Evolutionary conservation across 2,329 filamentous ascomycete species (phyloP).

Genomic region (Aspergillus sp.): DNA sequence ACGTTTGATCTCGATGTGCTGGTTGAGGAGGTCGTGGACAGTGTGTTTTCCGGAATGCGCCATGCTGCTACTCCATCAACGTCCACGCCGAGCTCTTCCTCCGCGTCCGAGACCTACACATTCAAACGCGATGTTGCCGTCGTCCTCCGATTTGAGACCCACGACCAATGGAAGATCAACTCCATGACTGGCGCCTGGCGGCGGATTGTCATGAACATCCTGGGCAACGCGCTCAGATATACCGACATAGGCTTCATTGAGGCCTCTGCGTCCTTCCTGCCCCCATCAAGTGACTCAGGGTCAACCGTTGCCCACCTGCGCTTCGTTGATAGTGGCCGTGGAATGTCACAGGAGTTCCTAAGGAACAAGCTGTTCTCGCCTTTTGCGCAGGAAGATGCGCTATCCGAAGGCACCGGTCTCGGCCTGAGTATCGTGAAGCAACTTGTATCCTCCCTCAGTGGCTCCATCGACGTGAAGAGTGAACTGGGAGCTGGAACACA

Average conservation of each 20-base stretch:
- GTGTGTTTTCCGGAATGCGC: conserved; percentile 12
- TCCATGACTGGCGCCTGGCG: conserved; percentile 25
- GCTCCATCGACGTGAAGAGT: conserved; percentile 54
- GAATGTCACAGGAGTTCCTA: conserved; percentile 62
- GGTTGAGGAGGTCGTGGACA: conserved; percentile 25
- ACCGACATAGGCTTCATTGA: conserved; percentile 25
- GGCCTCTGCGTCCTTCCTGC: conserved; percentile 17
- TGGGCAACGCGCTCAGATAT: conserved; percentile 34
- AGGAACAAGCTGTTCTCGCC: conserved; percentile 59
- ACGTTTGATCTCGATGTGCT: conserved; percentile 29
- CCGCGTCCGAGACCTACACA: background rate
- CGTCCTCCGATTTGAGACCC: conserved; percentile 17
- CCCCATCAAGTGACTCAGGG: conserved; percentile 6
- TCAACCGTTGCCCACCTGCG: conserved; percentile 32
- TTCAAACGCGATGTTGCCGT: conserved; percentile 14
- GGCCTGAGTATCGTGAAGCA: conserved; percentile 61
- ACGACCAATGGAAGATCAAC: conserved; percentile 23
- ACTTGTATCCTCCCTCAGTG: conserved; percentile 57
- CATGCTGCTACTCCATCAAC: conserved; percentile 18
- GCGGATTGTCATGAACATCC: conserved; percentile 33
- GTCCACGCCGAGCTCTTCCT: background rate
- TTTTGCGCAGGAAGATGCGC: conserved; percentile 60
- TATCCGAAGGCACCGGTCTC: conserved; percentile 60
- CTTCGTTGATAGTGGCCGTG: conserved; percentile 62
- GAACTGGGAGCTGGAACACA: conserved; percentile 22